These are phyloP conservation scores for Alternaria solani DNA, from an alignment of 2,329 filamentous ascomycete species.

Conservation along the genomic window DNA sequence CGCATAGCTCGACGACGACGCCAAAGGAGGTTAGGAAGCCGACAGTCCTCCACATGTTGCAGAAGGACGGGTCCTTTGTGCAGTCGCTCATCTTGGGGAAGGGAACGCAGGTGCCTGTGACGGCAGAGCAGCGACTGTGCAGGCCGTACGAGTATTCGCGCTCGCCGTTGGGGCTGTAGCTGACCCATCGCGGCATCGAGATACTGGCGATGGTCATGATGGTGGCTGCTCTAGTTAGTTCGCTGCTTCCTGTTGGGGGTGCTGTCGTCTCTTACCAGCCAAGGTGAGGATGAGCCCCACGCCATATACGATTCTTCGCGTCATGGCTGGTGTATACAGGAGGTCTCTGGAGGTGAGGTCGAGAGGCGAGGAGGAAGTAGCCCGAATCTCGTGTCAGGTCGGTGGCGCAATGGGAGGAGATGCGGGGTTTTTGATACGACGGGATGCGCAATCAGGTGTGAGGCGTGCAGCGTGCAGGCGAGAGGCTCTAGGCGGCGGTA, in stretches of 20 bases:
- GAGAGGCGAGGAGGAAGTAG: background rate
- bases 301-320: constrained; percentile 58
- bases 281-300: constrained; percentile 58
- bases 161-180: constrained; percentile 59
- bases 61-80: constrained; percentile 75
- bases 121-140: constrained; percentile 78
- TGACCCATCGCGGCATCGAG: constrained; percentile 74
- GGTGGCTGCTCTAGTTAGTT: constrained; percentile 62
- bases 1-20: constrained; percentile 81
- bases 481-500: constrained; percentile 7
- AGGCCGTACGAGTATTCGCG: constrained; percentile 70
- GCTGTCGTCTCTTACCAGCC: constrained; percentile 44
- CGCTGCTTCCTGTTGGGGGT: background rate
- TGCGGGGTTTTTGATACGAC: constrained; percentile 10
- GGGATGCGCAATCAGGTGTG: constrained; percentile 4
- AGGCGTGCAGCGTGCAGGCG: constrained; percentile 4
- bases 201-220: constrained; percentile 75
- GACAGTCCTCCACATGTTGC: constrained; percentile 87
- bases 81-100: constrained; percentile 77
- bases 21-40: constrained; percentile 89
- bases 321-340: constrained; percentile 50
- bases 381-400: background rate
- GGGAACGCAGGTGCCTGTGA: constrained; percentile 67
- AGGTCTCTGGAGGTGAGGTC: background rate
- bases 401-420: constrained; percentile 16